These are phyloP conservation scores for Daldinia childiae DNA, from an alignment of 495 filamentous ascomycete species.

Conservation along the genomic window DNA sequence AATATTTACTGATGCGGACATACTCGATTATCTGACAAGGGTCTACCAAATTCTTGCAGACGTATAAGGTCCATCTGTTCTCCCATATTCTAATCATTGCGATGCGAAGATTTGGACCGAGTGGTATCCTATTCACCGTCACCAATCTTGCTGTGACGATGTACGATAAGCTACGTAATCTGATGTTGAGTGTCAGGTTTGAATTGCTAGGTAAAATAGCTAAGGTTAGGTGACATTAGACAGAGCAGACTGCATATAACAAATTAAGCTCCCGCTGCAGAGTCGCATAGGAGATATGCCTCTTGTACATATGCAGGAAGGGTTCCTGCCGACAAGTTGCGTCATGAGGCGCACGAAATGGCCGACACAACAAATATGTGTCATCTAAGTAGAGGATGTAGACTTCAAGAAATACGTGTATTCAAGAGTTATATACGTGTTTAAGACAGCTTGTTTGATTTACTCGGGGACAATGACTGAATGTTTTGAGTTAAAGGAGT, in stretches of 20 bases:
- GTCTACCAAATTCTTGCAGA: neutral
- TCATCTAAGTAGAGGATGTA: neutral
- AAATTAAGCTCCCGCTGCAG: conserved; percentile 4
- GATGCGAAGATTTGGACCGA: neutral
- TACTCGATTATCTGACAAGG: neutral
- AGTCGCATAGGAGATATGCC: conserved; percentile 20
- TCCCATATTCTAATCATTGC: neutral
- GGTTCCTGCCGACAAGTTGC: conserved; percentile 18
- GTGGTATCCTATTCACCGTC: neutral
- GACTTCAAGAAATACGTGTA: neutral
- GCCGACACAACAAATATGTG: neutral
- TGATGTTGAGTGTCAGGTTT: neutral
- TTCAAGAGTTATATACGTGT: neutral
- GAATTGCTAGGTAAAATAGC: neutral
- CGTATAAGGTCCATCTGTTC: neutral
- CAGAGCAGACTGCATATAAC: conserved; percentile 9
- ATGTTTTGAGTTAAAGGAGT: neutral
- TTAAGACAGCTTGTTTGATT: neutral
- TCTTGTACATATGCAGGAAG: conserved; percentile 18
- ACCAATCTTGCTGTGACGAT: neutral
- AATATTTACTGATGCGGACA: neutral
- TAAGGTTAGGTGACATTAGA: conserved; percentile 2
- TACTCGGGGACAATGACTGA: neutral
- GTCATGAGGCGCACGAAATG: conserved; percentile 28
- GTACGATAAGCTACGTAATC: neutral